Conservation (phyloP, 768 basidiomycete genomes). For the Xerocomellus amylosporus region DNA sequence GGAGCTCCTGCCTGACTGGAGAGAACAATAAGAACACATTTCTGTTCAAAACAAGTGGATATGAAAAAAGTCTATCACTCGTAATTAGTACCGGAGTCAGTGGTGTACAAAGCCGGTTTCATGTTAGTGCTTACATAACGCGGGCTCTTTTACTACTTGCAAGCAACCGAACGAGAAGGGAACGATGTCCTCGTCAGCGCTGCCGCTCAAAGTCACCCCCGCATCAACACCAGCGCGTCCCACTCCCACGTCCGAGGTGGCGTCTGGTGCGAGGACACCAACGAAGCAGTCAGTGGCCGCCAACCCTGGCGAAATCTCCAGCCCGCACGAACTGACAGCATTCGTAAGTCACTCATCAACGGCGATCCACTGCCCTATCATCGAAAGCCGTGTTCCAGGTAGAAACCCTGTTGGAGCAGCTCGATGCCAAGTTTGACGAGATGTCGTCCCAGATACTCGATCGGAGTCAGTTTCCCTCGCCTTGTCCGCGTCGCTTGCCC, state of each 20-base stretch:
- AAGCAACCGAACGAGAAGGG: not conserved
- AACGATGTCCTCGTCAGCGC: constrained; percentile 50
- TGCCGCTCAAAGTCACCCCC: constrained; percentile 64
- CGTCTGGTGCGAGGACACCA: constrained; percentile 39
- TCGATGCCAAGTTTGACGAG: constrained; percentile 89
- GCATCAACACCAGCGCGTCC: constrained; percentile 51
- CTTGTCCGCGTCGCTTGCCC: not conserved
- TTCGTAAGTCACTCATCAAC: constrained; percentile 63
- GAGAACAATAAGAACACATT: constrained; percentile 5
- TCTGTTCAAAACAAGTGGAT: not conserved
- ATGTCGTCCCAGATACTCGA: constrained; percentile 91
- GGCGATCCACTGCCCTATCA: constrained; percentile 4
- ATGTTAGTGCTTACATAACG: constrained; percentile 14
- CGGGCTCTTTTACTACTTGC: not conserved
- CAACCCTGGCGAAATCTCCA: constrained; percentile 68
- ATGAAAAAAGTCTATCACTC: not conserved
- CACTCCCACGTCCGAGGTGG: constrained; percentile 15
- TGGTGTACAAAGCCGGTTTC: constrained; percentile 10
- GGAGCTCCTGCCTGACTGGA: not conserved
- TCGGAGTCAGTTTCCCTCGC: constrained; percentile 53
- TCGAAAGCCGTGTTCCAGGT: constrained; percentile 48
- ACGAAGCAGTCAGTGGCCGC: constrained; percentile 41
- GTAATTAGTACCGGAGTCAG: not conserved
- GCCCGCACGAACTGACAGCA: constrained; percentile 91
- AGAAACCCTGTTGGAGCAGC: constrained; percentile 80